Percentiles rank a stretch among this genome's conserved stretches.
These are phyloP conservation scores for Acanthamoeba triangularis DNA, from an alignment of 208 protist species.

Conservation along the genomic window DNA sequence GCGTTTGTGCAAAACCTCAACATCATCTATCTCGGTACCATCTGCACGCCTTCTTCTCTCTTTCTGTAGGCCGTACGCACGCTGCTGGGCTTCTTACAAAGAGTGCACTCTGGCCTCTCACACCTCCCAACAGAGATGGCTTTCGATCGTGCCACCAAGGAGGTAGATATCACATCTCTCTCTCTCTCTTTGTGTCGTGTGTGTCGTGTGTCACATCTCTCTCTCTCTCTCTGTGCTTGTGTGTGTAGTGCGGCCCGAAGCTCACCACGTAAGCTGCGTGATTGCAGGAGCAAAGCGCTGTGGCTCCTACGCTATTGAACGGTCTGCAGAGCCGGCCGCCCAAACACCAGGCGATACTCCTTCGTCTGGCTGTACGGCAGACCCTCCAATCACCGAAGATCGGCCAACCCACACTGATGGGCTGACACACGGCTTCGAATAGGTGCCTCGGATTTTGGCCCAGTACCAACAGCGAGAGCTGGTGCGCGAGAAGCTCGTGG, in stretches of 20 bases:
- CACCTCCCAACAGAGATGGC: conserved; percentile 36
- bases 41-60: conserved; percentile 33
- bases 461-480: conserved; percentile 45
- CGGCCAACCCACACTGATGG: background rate
- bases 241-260: background rate
- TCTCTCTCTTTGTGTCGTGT: background rate
- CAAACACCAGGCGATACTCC: conserved; percentile 72
- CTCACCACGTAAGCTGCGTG: background rate
- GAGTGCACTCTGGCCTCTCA: background rate
- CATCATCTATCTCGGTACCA: conserved; percentile 85
- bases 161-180: background rate
- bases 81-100: background rate
- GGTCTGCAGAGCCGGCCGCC: background rate
- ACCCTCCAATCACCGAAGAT: background rate
- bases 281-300: background rate
- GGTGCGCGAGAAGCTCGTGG: background rate
- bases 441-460: conserved; percentile 20
- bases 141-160: conserved; percentile 47
- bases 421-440: background rate
- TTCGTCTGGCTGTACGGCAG: conserved; percentile 36
- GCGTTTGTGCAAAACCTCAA: conserved; percentile 79
- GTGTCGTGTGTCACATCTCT: background rate
- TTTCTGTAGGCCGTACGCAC: background rate
- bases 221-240: background rate
- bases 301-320: conserved; percentile 11